These are phyloP conservation scores for Westerdykella sp. DNA, from an alignment of 2,329 filamentous ascomycete genomes.

Conservation along the genomic window DNA sequence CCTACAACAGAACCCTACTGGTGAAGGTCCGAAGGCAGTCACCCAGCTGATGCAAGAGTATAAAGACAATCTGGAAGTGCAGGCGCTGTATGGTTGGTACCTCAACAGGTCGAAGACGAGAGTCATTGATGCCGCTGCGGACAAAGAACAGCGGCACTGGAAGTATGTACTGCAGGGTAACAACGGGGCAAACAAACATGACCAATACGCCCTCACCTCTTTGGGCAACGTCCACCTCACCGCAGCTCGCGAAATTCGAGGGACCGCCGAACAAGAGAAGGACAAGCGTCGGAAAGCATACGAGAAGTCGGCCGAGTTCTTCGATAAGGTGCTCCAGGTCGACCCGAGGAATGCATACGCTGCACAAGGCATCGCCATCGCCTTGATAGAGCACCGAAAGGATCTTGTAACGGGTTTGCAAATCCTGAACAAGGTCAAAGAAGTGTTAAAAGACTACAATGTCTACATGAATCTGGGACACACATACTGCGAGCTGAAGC, in stretches of 20 bases:
- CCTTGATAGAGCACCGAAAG: conserved; percentile 88
- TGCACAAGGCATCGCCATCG: conserved; percentile 91
- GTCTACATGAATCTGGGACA: conserved; percentile 93
- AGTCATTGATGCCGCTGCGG: conserved; percentile 73
- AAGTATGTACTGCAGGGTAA: conserved; percentile 91
- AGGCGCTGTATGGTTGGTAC: conserved; percentile 92
- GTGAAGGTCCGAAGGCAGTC: conserved; percentile 80
- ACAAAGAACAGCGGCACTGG: conserved; percentile 87
- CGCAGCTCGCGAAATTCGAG: conserved; percentile 87
- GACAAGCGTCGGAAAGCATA: conserved; percentile 85
- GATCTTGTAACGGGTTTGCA: conserved; percentile 75
- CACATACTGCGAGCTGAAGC: conserved; percentile 81
- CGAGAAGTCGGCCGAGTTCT: conserved; percentile 91
- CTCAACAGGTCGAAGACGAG: conserved; percentile 83
- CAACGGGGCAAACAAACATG: conserved; percentile 71
- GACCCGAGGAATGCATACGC: conserved; percentile 94
- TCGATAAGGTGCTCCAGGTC: conserved; percentile 93
- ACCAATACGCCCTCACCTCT: conserved; percentile 89
- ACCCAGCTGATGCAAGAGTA: conserved; percentile 80
- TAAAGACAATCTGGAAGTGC: conserved; percentile 80
- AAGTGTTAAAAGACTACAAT: conserved; percentile 81
- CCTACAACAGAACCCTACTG: conserved; percentile 70
- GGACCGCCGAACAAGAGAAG: conserved; percentile 82
- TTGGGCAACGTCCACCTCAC: conserved; percentile 95
- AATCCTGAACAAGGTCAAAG: conserved; percentile 83